Evolutionary conservation across 305 asterid genomes (phyloP).

Genomic region (Petunia hybrid): DNA sequence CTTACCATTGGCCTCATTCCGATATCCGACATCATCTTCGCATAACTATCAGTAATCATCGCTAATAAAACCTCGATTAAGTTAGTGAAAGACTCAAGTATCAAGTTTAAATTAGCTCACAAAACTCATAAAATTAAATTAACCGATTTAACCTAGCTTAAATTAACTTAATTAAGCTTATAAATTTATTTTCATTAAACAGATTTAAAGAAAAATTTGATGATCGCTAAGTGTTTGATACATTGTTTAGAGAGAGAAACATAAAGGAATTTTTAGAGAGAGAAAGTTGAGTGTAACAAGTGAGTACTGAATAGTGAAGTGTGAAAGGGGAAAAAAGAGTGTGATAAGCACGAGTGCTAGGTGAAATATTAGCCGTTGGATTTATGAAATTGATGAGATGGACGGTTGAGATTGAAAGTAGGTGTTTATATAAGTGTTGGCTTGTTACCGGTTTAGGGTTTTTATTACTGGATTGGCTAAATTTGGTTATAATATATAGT

Average conservation of each 20-base stretch:
- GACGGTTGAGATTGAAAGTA: conserved; percentile 50
- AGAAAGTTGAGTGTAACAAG: conserved; percentile 19
- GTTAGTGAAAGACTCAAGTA: background rate
- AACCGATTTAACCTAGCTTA: background rate
- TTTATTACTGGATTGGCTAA: conserved; percentile 34
- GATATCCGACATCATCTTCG: conserved; percentile 61
- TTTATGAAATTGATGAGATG: background rate
- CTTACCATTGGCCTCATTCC: conserved; percentile 55
- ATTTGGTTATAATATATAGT: background rate
- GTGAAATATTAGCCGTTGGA: conserved; percentile 48
- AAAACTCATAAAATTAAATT: background rate
- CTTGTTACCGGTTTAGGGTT: conserved; percentile 32
- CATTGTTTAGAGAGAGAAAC: conserved; percentile 22
- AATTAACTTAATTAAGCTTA: background rate
- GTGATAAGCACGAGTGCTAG: conserved; percentile 42
- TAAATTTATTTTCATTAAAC: too few relatives aligned
- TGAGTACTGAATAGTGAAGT: conserved; percentile 35
- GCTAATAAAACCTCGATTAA: conserved; percentile 27
- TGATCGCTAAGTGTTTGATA: background rate
- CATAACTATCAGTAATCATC: conserved; percentile 56
- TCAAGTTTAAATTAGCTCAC: conserved; percentile 4
- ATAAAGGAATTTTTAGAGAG: conserved; percentile 8
- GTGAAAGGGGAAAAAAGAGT: conserved; percentile 7
- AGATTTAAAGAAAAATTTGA: too few relatives aligned
- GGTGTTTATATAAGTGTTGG: background rate